Evolutionary conservation across 176 grass and related monocot genomes (phyloP), one percentile per base, ranked within the genome.

Genomic region (Paspalum notatum): DNA sequence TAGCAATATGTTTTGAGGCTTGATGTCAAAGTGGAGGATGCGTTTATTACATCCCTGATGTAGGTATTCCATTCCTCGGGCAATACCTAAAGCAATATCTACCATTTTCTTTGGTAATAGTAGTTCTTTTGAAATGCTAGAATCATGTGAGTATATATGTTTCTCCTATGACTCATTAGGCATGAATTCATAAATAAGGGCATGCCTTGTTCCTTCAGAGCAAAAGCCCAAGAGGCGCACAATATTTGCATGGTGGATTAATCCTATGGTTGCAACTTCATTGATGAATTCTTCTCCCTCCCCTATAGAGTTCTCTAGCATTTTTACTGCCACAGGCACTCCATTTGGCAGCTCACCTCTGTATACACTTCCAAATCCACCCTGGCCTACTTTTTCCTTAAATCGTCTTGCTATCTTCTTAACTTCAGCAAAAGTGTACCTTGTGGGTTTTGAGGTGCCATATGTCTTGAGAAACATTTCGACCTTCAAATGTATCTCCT

Each of bases 381-480:
- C 87, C 12, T 90, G 80, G 0, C 90, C 88, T 8, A 93, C 11
- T 68, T 79, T 86, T 22, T 79, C 14, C 53, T 81, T 92, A 20
- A 92, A 92, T 9, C 58, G 25, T 27, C 41, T 90, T 17, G 87
- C 37, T 71, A 96, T 84, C 80, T 92, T 96, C 66, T 80, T 96
- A 24, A 92, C 62, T 58, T 90, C 66, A 6, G 63, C 10, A 55
- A 96, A 96, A 21, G 61, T 82, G 65, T 96, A 96, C 45, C 93
- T 81, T 49, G 90, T 86, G 8, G 90, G 93, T 63, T 90, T 86
- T 10, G 87, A 88, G 13, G 77, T 85, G 15, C 49, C 83, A 67
- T 92, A 95, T 5, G 90, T 81, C 65, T 77, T 80, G 5, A 95
- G 93, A 61, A 95, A 95, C 62, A 79, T 88, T 90, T 95, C 89